Evolutionary conservation across 208 protist genomes (phyloP), one percentile per base, ranked within the genome.

Genomic region (Naegleria fowleri): DNA sequence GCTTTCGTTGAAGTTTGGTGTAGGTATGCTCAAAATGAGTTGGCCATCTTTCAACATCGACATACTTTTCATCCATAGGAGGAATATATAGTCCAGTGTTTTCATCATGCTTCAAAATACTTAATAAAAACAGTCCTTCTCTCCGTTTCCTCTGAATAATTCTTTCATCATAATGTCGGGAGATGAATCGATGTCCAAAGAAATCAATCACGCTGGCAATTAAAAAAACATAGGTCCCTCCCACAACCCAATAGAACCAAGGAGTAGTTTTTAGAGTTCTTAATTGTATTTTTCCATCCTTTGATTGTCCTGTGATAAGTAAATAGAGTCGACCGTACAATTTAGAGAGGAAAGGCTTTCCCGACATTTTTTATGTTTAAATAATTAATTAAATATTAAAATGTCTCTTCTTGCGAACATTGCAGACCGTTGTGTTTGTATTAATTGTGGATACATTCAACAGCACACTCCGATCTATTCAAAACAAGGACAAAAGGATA

Each of bases 11-110:
- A 6, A 36, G 25, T 79, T 33, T 79, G 7, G 67, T 79, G 25
- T 79, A 79, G n/a, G 19, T 79, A 36, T 79, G 67, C n/a, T 79
- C 67, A 33, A 79, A 79, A 36, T 3, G 0, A 36, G 67, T 79
- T 79, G 67, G 67, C 67, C 67, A 79, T 36, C 67, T 25, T 79
- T 79, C 67, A 79, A 79, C n/a, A 79, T 79, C 67, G 9, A 79
- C 67, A 36, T 36, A 33, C 9, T 79, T n/a, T 36, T 25, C 67
- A 36, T 79, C n/a, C 29, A 79, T 36, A 36, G 29, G 67, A 36
- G 67, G 67, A 79, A 36, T 36, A 79, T 36, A 36, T 13, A 79
- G 9, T 36, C 9, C n/a, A 36, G 19, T 79, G 1, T 29, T 15
- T 67, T 67, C 55, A 67, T 67, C 11, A 67, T n/a, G 19, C 67